phyloP scores from a whole-genome alignment of 2,329 filamentous ascomycete species.

The Fusarium papillatum region DNA sequence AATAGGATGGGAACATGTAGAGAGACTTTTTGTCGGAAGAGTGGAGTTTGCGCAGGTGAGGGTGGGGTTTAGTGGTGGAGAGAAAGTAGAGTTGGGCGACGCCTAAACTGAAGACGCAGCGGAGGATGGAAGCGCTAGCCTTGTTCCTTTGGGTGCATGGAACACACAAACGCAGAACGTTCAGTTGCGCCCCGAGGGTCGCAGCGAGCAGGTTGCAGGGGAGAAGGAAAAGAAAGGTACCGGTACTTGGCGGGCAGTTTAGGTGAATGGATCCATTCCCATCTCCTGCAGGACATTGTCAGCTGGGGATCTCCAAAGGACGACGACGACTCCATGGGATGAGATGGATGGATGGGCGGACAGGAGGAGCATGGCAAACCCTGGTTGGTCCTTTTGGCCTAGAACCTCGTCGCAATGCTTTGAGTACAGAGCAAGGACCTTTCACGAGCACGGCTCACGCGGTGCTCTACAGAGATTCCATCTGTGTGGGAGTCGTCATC shows the following conservation, averaged over 20 bases:
- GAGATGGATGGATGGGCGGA: constrained; percentile 4
- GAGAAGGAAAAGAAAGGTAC: constrained; percentile 7
- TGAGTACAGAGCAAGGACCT: constrained; percentile 4
- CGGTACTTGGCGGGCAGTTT: constrained; percentile 18
- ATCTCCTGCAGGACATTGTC: constrained; percentile 38
- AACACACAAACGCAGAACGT: not conserved
- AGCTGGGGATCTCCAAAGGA: constrained; percentile 22
- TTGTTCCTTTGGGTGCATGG: not conserved
- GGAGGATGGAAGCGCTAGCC: not conserved
- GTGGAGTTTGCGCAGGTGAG: constrained; percentile 28
- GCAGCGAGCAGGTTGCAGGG: not conserved
- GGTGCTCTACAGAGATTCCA: not conserved
- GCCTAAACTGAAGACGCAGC: not conserved
- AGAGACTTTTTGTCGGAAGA: constrained; percentile 38
- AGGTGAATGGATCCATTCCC: not conserved
- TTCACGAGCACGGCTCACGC: constrained; percentile 28
- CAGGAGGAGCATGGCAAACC: constrained; percentile 6
- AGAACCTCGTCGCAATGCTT: not conserved
- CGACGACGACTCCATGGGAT: constrained; percentile 14
- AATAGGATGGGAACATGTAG: constrained; percentile 21
- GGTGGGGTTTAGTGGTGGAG: constrained; percentile 25
- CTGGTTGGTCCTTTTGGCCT: constrained; percentile 21
- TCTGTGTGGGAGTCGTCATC: constrained; percentile 1
- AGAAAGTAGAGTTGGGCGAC: constrained; percentile 14
- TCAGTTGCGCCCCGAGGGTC: not conserved